phyloP scores from a whole-genome alignment of 202 grass and related monocot species.

The Saccharum hybrid region DNA sequence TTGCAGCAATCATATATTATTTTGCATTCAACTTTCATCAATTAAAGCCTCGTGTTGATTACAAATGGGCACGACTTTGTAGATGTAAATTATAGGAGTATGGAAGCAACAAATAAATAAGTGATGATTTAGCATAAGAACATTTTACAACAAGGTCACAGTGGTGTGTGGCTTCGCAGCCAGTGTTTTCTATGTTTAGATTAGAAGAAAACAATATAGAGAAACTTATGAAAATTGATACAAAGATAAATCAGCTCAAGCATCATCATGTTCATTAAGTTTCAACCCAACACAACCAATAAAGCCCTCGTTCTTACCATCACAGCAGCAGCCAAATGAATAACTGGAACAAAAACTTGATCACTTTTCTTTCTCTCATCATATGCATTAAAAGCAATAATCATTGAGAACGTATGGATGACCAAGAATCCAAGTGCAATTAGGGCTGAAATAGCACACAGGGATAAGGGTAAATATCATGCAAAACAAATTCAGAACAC shows the following conservation, averaged over 20 bases:
- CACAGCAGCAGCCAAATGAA: slow-evolving; percentile 75
- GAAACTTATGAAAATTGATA: slow-evolving; percentile 19
- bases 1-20: slow-evolving; percentile 5
- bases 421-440: slow-evolving; percentile 89
- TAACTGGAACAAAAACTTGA: slow-evolving; percentile 65
- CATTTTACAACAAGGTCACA: not conserved
- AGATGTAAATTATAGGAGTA: not conserved
- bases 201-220: not conserved
- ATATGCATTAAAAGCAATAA: slow-evolving; percentile 97
- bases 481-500: not conserved
- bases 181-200: not conserved
- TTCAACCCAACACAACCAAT: slow-evolving; percentile 2
- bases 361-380: slow-evolving; percentile 72
- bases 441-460: slow-evolving; percentile 64
- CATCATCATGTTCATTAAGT: slow-evolving; percentile 31
- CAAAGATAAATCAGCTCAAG: slow-evolving; percentile 34
- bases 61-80: not conserved
- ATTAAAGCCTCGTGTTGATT: not conserved
- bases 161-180: not conserved
- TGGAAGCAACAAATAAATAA: not conserved
- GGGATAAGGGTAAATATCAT: slow-evolving; percentile 21
- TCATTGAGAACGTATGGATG: slow-evolving; percentile 95
- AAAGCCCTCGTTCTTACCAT: slow-evolving; percentile 58
- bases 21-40: slow-evolving; percentile 22
- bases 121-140: slow-evolving; percentile 1